Evolutionary conservation across 805 yeast species (phyloP), one percentile per base, ranked within the genome.

Genomic region (Hanseniaspora meyeri): DNA sequence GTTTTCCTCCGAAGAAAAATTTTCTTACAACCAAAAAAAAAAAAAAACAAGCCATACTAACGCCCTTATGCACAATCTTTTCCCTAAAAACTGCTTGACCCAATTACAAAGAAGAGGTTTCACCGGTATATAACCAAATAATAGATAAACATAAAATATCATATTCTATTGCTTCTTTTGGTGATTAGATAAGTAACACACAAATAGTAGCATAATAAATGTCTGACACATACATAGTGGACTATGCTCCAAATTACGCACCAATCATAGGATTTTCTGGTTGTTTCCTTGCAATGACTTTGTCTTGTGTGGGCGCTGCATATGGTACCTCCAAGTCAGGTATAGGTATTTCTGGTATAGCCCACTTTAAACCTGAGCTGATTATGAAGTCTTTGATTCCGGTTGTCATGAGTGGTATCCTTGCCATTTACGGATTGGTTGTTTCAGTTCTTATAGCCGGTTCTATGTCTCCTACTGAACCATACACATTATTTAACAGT

Each of bases 221-320:
- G 50, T 27, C 43, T 27, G 39, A 19, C 9, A 67, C 75, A 43
- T 71, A 68, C 57, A 66, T 69, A 49, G 73, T 71, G 60, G 91
- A 85, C 68, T 85, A 80, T 66, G 78, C 89, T 37, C 97, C 98
- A 50, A 82, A 82, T 34, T 93, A 85, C 71, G 97, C 98, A 16
- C 97, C 98, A 59, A 93, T 93, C 70, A 82, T 93, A 68, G 98
- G 98, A 43, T 89, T 91, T 71, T 96, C 97, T 42, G 98, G 97
- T 49, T 90, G 97, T 72, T 88, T 93, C 7, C 83, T 88, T 49
- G 95, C 96, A 51, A 87, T 88, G 87, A 79, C 87, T 27, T 74
- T 91, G 58, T 83, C 95, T 58, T 87, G 96, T 66, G 83, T 91
- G n/a, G 99, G 99, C 60, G 97, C 99, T 4, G 97, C 97, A 59